Evolutionary conservation across 345 rosid species (phyloP).

Genomic region (Anacardium occidentale): DNA sequence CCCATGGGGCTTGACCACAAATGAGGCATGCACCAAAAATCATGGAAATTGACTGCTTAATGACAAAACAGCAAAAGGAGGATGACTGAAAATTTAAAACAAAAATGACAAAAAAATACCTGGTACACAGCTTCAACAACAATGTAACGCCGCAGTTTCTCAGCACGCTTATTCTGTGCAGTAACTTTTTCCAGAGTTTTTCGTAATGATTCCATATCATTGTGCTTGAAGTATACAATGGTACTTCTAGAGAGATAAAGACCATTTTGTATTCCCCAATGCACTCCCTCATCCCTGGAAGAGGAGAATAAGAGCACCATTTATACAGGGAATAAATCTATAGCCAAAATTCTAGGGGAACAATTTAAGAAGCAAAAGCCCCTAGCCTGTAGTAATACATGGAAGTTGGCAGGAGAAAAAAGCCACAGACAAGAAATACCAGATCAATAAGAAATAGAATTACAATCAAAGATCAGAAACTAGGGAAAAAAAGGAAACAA

Average conservation of each 20-base stretch:
- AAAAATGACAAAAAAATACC: slow-evolving; percentile 38
- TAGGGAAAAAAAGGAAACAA: not conserved
- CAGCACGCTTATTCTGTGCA: slow-evolving; percentile 61
- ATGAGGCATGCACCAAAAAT: too few relatives aligned
- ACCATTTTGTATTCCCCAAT: slow-evolving; percentile 99
- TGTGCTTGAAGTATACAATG: slow-evolving; percentile 86
- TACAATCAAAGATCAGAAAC: not conserved
- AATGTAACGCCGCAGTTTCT: slow-evolving; percentile 84
- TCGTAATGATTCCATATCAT: slow-evolving; percentile 84
- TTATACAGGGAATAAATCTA: not conserved
- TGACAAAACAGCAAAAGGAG: not conserved
- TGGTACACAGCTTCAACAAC: slow-evolving; percentile 94
- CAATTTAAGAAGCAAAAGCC: slow-evolving; percentile 7
- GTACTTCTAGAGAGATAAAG: slow-evolving; percentile 94
- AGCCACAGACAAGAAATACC: not conserved
- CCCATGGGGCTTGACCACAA: too few relatives aligned
- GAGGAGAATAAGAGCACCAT: slow-evolving; percentile 7
- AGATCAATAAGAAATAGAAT: not conserved
- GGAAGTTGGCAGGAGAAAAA: not conserved
- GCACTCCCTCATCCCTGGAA: slow-evolving; percentile 87
- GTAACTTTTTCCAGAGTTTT: slow-evolving; percentile 66
- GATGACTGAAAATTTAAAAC: not conserved
- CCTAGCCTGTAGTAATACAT: not conserved
- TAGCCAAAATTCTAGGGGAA: not conserved
- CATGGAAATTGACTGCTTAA: not conserved